Evolutionary conservation across 257 asterid species (phyloP).

Genomic region (Solanum sejunctum): DNA sequence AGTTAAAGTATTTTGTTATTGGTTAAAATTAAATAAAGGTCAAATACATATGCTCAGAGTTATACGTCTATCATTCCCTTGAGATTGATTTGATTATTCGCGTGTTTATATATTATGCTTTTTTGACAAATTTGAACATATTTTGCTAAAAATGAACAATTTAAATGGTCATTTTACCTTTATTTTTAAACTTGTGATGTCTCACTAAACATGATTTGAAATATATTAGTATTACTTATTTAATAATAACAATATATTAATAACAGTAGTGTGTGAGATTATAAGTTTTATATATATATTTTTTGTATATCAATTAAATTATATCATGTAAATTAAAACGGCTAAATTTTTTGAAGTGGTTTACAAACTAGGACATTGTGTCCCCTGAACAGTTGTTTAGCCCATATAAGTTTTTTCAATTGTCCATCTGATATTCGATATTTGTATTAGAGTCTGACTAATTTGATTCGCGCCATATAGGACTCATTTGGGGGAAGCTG

Average conservation of each 20-base stretch:
- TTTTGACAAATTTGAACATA: not conserved
- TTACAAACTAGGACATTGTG: not conserved
- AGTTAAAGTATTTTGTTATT: accelerated
- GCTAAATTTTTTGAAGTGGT: not conserved
- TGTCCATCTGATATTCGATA: too few relatives aligned
- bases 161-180: not conserved
- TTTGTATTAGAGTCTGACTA: too few relatives aligned
- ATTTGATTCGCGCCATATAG: too few relatives aligned
- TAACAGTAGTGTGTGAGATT: too few relatives aligned
- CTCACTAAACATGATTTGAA: not conserved
- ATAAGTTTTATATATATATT: not conserved
- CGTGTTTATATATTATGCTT: too few relatives aligned
- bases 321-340: not conserved
- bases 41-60: not conserved
- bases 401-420: too few relatives aligned
- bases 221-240: not conserved
- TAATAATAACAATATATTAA: not conserved
- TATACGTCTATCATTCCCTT: not conserved
- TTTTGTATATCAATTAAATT: not conserved
- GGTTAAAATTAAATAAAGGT: accelerated
- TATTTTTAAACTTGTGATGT: not conserved
- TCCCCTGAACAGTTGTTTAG: too few relatives aligned
- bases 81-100: not conserved
- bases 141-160: not conserved
- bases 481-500: too few relatives aligned